These are phyloP conservation scores for Mycosphaerella arachidis DNA, from an alignment of 2,329 filamentous ascomycete genomes.

Conservation along the genomic window DNA sequence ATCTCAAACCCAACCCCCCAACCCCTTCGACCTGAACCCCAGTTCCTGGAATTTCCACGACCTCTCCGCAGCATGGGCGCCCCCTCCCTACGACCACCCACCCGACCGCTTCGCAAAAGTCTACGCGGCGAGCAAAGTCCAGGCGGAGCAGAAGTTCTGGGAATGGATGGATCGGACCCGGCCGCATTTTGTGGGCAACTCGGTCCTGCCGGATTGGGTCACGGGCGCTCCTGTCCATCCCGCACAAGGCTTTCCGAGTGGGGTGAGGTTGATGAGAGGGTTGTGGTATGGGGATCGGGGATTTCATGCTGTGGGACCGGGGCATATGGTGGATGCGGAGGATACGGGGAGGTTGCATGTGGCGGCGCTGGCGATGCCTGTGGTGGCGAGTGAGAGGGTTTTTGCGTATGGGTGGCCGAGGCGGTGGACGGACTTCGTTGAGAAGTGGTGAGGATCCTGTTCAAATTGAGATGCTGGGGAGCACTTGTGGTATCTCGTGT, in stretches of 20 bases:
- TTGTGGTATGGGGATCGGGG: conserved; percentile 8
- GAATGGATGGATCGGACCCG: conserved; percentile 40
- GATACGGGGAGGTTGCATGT: conserved; percentile 49
- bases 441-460: neutral
- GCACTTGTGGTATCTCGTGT: neutral
- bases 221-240: conserved; percentile 5
- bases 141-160: conserved; percentile 43
- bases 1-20: conserved; percentile 23
- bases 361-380: conserved; percentile 34
- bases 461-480: neutral
- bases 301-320: conserved; percentile 4
- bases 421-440: neutral
- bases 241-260: conserved; percentile 10
- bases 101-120: conserved; percentile 25
- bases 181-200: conserved; percentile 41
- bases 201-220: conserved; percentile 21
- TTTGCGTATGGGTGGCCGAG: neutral
- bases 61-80: conserved; percentile 31
- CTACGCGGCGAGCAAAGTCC: conserved; percentile 44
- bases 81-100: conserved; percentile 23
- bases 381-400: neutral
- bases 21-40: conserved; percentile 31
- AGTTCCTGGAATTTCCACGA: conserved; percentile 37
- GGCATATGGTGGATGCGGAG: conserved; percentile 41
- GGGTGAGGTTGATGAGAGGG: neutral